A percentile compares a stretch with the other conserved stretches of the same genome.
Conservation (phyloP, 139 green algal species). For the Desmodesmus armatus region DNA sequence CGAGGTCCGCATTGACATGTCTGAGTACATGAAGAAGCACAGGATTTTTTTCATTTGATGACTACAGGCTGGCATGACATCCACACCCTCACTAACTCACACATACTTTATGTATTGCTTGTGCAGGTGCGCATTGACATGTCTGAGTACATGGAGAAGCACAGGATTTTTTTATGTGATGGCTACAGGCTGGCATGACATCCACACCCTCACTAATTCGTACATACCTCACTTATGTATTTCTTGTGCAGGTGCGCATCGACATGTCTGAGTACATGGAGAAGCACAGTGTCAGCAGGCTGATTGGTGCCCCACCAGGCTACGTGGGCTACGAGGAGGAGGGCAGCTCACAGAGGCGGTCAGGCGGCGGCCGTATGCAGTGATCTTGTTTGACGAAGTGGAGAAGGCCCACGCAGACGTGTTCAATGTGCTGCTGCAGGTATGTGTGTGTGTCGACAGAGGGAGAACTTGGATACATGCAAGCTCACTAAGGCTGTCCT, state of each 20-base stretch:
- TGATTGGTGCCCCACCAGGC: conserved; percentile 90
- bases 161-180: too few species aligned
- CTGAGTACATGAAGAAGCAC: conserved; percentile 97
- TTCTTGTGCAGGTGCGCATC: conserved; percentile 78
- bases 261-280: conserved; percentile 99
- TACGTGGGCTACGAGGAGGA: conserved; percentile 94
- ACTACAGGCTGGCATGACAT: too few species aligned
- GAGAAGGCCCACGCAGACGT: conserved; percentile 99
- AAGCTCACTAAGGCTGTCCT: too few species aligned
- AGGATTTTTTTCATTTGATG: too few species aligned
- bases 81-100: too few species aligned
- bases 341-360: conserved; percentile 96
- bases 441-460: conserved; percentile 30
- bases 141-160: conserved; percentile 97
- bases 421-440: conserved; percentile 97
- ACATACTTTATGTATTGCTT: neutral
- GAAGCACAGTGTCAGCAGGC: conserved; percentile 87
- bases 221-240: neutral
- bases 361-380: conserved; percentile 79
- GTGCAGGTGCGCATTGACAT: conserved; percentile 94
- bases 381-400: conserved; percentile 98
- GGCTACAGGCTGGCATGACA: too few species aligned
- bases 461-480: too few species aligned
- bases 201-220: too few species aligned
- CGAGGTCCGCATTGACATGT: conserved; percentile 98